phyloP scores from a whole-genome alignment of 805 yeast species.

The Saccharomycopsis fodiens region DNA sequence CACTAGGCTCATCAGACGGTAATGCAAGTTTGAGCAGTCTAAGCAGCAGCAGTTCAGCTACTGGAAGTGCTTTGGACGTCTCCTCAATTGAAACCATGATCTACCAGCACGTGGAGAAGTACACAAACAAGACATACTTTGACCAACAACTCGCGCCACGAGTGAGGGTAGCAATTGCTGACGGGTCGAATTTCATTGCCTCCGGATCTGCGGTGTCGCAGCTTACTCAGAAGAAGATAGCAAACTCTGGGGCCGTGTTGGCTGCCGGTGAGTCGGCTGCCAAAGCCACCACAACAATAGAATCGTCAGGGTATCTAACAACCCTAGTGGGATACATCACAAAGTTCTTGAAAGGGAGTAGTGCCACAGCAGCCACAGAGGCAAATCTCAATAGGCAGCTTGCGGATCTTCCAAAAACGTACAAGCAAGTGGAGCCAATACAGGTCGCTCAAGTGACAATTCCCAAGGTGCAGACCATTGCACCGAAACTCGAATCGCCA shows the following conservation, averaged over 20 bases:
- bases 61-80: no score
- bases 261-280: background rate
- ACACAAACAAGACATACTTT: conserved; percentile 16
- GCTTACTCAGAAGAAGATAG: background rate
- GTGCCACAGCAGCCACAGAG: background rate
- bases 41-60: no score
- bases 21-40: no score
- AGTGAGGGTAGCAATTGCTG: conserved; percentile 9
- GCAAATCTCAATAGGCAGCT: conserved; percentile 1
- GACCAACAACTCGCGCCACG: conserved; percentile 10
- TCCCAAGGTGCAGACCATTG: no score
- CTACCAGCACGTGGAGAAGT: conserved; percentile 8
- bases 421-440: background rate
- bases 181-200: conserved; percentile 6
- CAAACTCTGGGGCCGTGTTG: background rate
- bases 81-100: conserved; percentile 5
- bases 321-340: conserved; percentile 3
- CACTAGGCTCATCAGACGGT: background rate
- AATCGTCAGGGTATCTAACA: background rate
- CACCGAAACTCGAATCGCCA: no score
- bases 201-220: background rate
- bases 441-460: no score
- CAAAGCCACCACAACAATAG: background rate
- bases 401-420: conserved; percentile 9
- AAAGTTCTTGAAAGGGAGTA: background rate